A percentile compares a stretch with the other conserved stretches of the same genome.
Conservation (phyloP, 1,284 basidiomycete species). For the Cronartium quercuum region DNA sequence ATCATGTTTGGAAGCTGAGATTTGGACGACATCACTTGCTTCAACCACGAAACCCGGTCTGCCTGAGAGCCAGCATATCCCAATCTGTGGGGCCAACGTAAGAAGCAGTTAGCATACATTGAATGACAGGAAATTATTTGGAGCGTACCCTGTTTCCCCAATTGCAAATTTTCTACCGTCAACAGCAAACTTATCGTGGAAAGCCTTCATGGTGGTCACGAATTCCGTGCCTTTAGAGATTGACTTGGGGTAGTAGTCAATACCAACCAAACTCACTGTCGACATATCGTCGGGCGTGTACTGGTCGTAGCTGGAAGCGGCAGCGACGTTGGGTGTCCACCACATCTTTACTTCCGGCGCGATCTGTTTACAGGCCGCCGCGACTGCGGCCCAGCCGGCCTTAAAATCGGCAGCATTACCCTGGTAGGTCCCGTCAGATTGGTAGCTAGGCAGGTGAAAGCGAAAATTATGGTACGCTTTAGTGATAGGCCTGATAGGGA, state of each 20-base stretch:
- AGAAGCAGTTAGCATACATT: not conserved
- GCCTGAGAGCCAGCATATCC: constrained; percentile 41
- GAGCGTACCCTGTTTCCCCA: constrained; percentile 47
- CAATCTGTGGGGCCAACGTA: constrained; percentile 36
- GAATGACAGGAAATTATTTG: not conserved
- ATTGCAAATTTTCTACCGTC: constrained; percentile 48
- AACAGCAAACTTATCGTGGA: constrained; percentile 49
- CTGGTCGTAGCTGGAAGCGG: constrained; percentile 43
- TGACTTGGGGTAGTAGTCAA: constrained; percentile 47
- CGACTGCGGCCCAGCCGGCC: constrained; percentile 48
- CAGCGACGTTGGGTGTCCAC: constrained; percentile 45
- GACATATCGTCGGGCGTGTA: constrained; percentile 47
- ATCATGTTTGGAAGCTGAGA: constrained; percentile 46
- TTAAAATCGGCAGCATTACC: constrained; percentile 48
- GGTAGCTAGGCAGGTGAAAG: constrained; percentile 6
- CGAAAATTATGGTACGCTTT: constrained; percentile 17
- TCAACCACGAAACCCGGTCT: constrained; percentile 45
- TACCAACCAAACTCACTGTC: constrained; percentile 48
- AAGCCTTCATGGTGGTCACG: constrained; percentile 47
- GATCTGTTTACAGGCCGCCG: constrained; percentile 44
- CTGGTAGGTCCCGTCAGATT: constrained; percentile 44
- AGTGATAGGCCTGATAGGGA: not conserved
- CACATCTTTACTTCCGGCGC: constrained; percentile 49
- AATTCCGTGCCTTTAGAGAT: constrained; percentile 42
- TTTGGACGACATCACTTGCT: constrained; percentile 42